phyloP scores from a whole-genome alignment of 2,329 filamentous ascomycete species.

The Pleomassaria siparia region DNA sequence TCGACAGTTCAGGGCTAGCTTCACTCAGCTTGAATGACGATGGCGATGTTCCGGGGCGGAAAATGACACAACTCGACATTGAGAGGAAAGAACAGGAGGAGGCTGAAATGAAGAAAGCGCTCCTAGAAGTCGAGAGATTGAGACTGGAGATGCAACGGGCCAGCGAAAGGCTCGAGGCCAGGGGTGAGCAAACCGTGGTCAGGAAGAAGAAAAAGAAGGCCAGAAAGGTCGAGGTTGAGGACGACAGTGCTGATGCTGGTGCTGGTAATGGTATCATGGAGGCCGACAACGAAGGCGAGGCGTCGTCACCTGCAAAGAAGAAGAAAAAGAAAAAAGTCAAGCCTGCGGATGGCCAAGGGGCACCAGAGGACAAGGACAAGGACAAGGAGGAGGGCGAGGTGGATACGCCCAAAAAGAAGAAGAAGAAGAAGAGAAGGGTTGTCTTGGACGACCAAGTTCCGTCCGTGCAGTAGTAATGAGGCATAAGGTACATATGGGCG shows the following conservation, averaged over 20 bases:
- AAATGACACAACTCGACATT: constrained; percentile 53
- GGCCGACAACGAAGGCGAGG: constrained; percentile 14
- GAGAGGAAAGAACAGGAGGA: constrained; percentile 75
- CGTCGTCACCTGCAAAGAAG: constrained; percentile 36
- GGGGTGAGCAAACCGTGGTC: constrained; percentile 66
- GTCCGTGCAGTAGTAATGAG: neutral
- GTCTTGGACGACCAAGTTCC: constrained; percentile 21
- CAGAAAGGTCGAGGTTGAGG: constrained; percentile 50
- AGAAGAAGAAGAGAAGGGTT: constrained; percentile 42
- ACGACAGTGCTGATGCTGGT: constrained; percentile 56
- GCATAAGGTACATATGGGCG: too few species aligned
- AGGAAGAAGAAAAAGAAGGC: constrained; percentile 59
- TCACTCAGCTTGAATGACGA: constrained; percentile 68
- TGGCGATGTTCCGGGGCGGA: constrained; percentile 23
- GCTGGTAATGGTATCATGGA: constrained; percentile 43
- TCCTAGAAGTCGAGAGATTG: constrained; percentile 84
- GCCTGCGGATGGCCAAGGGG: constrained; percentile 17
- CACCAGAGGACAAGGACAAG: constrained; percentile 13
- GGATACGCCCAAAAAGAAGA: constrained; percentile 43
- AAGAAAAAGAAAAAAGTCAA: constrained; percentile 48
- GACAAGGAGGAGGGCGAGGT: constrained; percentile 27
- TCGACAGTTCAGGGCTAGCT: constrained; percentile 82
- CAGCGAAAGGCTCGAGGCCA: constrained; percentile 72
- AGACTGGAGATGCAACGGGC: constrained; percentile 86
- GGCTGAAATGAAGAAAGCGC: constrained; percentile 82